phyloP scores from a whole-genome alignment of 768 basidiomycete genomes.

The Postia placenta region DNA sequence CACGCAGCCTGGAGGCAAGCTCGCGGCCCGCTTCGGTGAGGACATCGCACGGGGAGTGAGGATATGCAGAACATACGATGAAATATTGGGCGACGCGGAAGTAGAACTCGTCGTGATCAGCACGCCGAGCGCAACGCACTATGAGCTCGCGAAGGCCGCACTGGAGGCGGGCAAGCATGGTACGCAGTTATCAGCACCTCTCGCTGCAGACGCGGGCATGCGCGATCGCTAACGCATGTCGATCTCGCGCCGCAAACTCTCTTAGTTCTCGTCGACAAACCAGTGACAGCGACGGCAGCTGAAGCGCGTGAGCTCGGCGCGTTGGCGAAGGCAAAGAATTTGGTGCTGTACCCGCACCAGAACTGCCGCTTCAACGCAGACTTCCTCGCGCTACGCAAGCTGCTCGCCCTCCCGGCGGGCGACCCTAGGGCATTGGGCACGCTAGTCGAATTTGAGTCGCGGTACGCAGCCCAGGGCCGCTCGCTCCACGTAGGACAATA shows the following conservation, averaged over 20 bases:
- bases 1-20: conserved; percentile 49
- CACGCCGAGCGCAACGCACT: conserved; percentile 74
- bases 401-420: conserved; percentile 49
- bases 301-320: conserved; percentile 56
- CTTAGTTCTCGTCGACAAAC: conserved; percentile 84
- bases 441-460: conserved; percentile 69
- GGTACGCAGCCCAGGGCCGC: conserved; percentile 36
- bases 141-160: conserved; percentile 54
- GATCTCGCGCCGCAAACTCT: too few relatives aligned
- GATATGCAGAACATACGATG: conserved; percentile 55
- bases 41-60: conserved; percentile 31
- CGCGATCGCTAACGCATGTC: too few relatives aligned
- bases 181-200: too few relatives aligned
- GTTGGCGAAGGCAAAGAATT: conserved; percentile 51
- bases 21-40: conserved; percentile 58
- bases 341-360: conserved; percentile 67
- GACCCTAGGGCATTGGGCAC: conserved; percentile 53
- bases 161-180: conserved; percentile 71
- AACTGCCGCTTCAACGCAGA: conserved; percentile 79
- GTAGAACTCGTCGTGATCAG: conserved; percentile 65
- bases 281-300: conserved; percentile 53
- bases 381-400: conserved; percentile 56
- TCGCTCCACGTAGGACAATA: neutral
- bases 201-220: too few relatives aligned
- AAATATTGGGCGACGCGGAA: conserved; percentile 53